These are phyloP conservation scores for Populus tremula DNA, from an alignment of 345 rosid species.

Conservation along the genomic window DNA sequence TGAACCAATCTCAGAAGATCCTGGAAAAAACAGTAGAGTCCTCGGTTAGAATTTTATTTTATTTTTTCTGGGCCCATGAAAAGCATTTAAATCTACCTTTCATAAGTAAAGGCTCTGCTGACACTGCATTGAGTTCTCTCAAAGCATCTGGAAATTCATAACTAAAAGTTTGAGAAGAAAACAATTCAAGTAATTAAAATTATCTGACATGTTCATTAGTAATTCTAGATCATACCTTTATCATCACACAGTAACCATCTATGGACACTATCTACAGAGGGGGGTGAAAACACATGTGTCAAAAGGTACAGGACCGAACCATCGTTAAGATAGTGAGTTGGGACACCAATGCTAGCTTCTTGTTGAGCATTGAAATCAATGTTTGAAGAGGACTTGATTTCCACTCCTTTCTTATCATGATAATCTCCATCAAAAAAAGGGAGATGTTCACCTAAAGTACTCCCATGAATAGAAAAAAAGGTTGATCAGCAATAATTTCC, in stretches of 20 bases:
- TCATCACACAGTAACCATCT: conserved; percentile 46
- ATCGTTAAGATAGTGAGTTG: conserved; percentile 67
- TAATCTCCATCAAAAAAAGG: conserved; percentile 38
- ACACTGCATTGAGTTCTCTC: conserved; percentile 19
- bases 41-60: conserved; percentile 1
- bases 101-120: conserved; percentile 25
- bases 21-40: conserved; percentile 29
- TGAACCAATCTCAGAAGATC: conserved; percentile 34
- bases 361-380: conserved; percentile 22
- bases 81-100: conserved; percentile 31
- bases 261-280: conserved; percentile 52
- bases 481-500: conserved; percentile 33
- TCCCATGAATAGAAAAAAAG: conserved; percentile 30
- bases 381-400: conserved; percentile 17
- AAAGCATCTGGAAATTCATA: conserved; percentile 31
- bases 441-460: conserved; percentile 37
- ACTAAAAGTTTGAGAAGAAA: not conserved
- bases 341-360: conserved; percentile 52
- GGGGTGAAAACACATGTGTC: conserved; percentile 69
- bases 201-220: conserved; percentile 13
- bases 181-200: conserved; percentile 4
- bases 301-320: conserved; percentile 69
- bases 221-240: conserved; percentile 44
- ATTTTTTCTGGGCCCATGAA: conserved; percentile 8
- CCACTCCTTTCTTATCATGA: conserved; percentile 26